phyloP scores from a whole-genome alignment of 805 yeast species.

The Clavispora santaluciae region DNA sequence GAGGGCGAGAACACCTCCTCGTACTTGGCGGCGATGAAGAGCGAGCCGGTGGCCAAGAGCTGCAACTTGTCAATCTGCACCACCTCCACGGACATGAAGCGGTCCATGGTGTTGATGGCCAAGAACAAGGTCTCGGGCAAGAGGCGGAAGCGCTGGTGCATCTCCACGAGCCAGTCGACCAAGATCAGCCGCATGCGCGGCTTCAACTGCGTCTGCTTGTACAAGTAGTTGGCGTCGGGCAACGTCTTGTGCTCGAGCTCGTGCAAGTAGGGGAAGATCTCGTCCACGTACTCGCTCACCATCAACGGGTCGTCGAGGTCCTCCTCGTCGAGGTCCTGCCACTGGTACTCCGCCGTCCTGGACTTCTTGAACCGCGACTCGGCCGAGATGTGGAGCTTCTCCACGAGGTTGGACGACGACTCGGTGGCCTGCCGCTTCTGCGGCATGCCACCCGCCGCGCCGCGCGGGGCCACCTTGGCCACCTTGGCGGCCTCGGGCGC shows the following conservation, averaged over 20 bases:
- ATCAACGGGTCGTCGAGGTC: conserved; percentile 70
- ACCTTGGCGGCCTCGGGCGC: conserved; percentile 21
- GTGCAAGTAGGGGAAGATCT: conserved; percentile 76
- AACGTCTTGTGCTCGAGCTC: conserved; percentile 67
- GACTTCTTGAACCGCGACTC: conserved; percentile 29
- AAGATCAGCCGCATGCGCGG: conserved; percentile 82
- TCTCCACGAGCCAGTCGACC: conserved; percentile 93
- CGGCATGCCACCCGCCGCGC: conserved; percentile 19
- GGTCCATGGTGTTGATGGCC: conserved; percentile 81
- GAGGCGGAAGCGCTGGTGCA: conserved; percentile 76
- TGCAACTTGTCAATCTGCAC: conserved; percentile 79
- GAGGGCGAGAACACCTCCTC: conserved; percentile 91
- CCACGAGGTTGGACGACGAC: conserved; percentile 37
- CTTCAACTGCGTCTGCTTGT: conserved; percentile 59
- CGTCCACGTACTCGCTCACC: conserved; percentile 90
- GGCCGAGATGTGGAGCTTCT: conserved; percentile 9
- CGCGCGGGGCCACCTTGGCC: conserved; percentile 4
- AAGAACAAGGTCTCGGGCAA: conserved; percentile 81
- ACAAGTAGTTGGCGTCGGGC: conserved; percentile 66
- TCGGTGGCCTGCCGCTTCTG: conserved; percentile 56
- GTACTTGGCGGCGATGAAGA: conserved; percentile 87
- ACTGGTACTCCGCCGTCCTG: conserved; percentile 40
- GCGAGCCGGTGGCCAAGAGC: conserved; percentile 76
- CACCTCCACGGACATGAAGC: conserved; percentile 70
- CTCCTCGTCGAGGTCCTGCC: conserved; percentile 74